These are phyloP conservation scores for Forsythia viridissima DNA, from an alignment of 257 asterid genomes.

Conservation along the genomic window DNA sequence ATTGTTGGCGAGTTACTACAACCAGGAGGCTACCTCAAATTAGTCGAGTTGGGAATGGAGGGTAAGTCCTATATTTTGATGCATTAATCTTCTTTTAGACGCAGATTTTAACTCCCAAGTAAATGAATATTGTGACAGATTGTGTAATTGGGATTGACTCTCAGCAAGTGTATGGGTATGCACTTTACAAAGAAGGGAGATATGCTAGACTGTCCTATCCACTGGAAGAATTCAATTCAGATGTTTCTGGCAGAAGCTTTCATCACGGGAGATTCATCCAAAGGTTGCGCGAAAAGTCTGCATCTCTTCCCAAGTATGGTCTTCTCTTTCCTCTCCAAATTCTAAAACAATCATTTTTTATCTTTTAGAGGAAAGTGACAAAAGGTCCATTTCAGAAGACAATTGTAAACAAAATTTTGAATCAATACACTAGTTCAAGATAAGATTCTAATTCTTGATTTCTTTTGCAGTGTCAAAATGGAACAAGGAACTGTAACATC, in stretches of 20 bases:
- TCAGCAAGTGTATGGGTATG: conserved; percentile 44
- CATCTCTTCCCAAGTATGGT: conserved; percentile 50
- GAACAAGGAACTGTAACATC: conserved; percentile 57
- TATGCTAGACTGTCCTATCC: conserved; percentile 49
- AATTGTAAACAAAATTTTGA: not conserved
- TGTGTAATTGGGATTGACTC: conserved; percentile 50
- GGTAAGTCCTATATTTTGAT: conserved; percentile 26
- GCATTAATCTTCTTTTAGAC: not conserved
- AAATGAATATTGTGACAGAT: conserved; percentile 27
- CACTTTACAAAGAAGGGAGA: conserved; percentile 49
- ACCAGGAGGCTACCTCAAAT: conserved; percentile 57
- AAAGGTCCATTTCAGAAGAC: not conserved
- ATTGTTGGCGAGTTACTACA: conserved; percentile 59
- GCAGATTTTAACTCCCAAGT: not conserved
- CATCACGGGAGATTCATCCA: conserved; percentile 62
- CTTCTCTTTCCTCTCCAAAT: not conserved
- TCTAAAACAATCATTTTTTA: not conserved
- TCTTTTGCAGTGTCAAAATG: conserved; percentile 48
- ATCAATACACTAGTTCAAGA: not conserved
- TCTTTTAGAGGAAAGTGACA: not conserved
- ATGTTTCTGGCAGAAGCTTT: conserved; percentile 52
- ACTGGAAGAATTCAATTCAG: conserved; percentile 38
- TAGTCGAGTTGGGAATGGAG: conserved; percentile 51
- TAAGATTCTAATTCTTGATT: conserved; percentile 4
- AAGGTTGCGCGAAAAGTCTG: conserved; percentile 46